Conservation (phyloP, 2,329 filamentous ascomycete genomes). For the Cercospora nicotianae region DNA sequence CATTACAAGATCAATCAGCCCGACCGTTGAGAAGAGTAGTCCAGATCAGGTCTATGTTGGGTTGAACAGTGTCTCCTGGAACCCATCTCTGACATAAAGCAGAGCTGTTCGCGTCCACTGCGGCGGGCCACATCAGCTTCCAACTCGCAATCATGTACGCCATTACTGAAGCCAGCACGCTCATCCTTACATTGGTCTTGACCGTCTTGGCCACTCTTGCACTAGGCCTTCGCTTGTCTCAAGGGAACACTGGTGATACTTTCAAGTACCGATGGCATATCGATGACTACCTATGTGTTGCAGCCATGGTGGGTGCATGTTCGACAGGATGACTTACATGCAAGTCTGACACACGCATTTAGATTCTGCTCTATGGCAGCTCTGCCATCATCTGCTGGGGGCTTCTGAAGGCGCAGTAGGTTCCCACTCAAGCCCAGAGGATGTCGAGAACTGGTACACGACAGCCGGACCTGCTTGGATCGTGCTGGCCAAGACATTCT, state of each 20-base stretch:
- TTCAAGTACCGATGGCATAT: constrained; percentile 13
- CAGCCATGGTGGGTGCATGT: constrained; percentile 14
- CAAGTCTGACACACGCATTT: background rate
- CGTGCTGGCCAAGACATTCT: constrained; percentile 19
- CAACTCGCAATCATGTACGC: constrained; percentile 14
- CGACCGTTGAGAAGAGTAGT: background rate
- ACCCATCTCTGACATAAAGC: background rate
- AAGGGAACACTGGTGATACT: constrained; percentile 15
- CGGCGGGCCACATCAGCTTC: background rate
- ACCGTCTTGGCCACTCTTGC: constrained; percentile 18
- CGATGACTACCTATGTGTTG: constrained; percentile 18
- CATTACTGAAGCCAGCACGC: constrained; percentile 17
- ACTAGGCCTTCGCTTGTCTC: constrained; percentile 11
- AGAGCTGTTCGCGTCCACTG: background rate
- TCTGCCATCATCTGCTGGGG: constrained; percentile 18
- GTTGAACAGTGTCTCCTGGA: background rate
- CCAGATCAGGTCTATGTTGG: background rate
- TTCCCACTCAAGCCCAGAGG: constrained; percentile 16
- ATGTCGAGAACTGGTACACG: constrained; percentile 21
- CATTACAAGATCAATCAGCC: background rate
- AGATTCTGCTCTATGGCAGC: constrained; percentile 17
- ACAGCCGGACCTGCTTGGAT: constrained; percentile 19
- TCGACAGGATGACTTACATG: background rate
- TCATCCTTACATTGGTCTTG: constrained; percentile 16
- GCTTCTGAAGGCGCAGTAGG: constrained; percentile 15